Percentiles rank a stretch among this genome's conserved stretches.
phyloP scores from a whole-genome alignment of 2,329 filamentous ascomycete species.

The Ascocoryne sarcoides region DNA sequence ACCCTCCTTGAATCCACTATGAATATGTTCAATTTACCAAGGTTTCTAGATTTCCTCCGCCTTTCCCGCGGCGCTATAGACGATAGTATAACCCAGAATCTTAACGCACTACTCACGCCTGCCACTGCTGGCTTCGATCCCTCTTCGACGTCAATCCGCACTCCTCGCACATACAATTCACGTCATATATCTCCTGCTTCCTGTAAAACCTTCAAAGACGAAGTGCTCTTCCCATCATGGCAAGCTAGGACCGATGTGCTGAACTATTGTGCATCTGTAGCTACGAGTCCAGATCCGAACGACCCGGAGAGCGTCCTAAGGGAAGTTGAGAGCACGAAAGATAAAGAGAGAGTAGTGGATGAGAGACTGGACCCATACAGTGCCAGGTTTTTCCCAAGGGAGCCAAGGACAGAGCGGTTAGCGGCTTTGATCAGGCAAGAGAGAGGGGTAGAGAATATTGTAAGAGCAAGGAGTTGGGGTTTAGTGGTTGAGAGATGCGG shows the following conservation, averaged over 20 bases:
- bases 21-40: conserved; percentile 3
- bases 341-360: conserved; percentile 67
- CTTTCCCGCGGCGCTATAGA: conserved; percentile 78
- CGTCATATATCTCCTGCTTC: conserved; percentile 49
- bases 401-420: conserved; percentile 72
- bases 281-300: conserved; percentile 76
- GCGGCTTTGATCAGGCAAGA: conserved; percentile 68
- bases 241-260: conserved; percentile 73
- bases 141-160: conserved; percentile 59
- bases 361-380: conserved; percentile 91
- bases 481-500: conserved; percentile 69
- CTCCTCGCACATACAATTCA: conserved; percentile 38
- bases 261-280: conserved; percentile 82
- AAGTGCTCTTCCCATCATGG: conserved; percentile 83
- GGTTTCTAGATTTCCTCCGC: conserved; percentile 70
- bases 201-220: conserved; percentile 65
- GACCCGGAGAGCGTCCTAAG: conserved; percentile 65
- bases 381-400: conserved; percentile 67
- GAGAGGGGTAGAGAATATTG: conserved; percentile 66
- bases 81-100: conserved; percentile 85
- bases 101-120: conserved; percentile 81
- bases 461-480: conserved; percentile 75
- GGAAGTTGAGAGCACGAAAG: conserved; percentile 60
- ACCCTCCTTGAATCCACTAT: neutral
- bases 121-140: conserved; percentile 68